Base-by-base conservation (phyloP, 73 alveolate genomes). In the Breviolum minutum region DNA sequence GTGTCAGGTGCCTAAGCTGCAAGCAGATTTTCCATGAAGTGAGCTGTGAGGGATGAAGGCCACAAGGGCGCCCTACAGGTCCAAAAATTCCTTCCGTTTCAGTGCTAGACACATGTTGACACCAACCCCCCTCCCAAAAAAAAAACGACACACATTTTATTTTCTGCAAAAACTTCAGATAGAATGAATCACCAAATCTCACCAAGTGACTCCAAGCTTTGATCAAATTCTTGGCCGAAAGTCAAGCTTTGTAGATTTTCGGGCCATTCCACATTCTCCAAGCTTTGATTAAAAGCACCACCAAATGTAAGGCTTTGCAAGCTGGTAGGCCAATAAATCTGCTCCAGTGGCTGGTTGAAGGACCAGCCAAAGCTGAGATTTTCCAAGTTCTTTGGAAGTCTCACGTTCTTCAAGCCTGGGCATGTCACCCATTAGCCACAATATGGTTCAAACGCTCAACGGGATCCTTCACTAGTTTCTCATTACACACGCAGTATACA, bases 151-250 rank as follows among this genome's bases (percentile, higher is more conserved):
- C 54, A 40, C 54, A 40, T 40, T 40, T 40, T 40, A 0, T 2
- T 40, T 40, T 40, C 54, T 40, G 54, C n/a, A 40, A 40, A 40
- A 40, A 3, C 54, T 40, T 40, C 54, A 40, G 54, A 40, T 40
- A 40, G 54, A 40, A 40, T 40, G 54, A 40, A 3, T 40, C 54
- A 40, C 54, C 54, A 40, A 40, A 40, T 40, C 82, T 10, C 11
- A 69, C 88, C 88, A 48, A 80, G 88, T 16, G 62, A 17, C 88
- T 80, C 88, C 69, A 80, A 30, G 88, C 68, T 80, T 30, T 80
- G 88, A 27, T 40, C 69, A 80, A 80, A 80, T 16, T 80, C 88
- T 17, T 32, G 88, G 6, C 88, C 88, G 19, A 80, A 40, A 30
- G 32, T 17, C 88, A 80, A 17, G 68, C 88, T 80, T 48, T 80